Evolutionary conservation across 805 yeast species (phyloP).

Genomic region (Wickerhamiella slavikovae): DNA sequence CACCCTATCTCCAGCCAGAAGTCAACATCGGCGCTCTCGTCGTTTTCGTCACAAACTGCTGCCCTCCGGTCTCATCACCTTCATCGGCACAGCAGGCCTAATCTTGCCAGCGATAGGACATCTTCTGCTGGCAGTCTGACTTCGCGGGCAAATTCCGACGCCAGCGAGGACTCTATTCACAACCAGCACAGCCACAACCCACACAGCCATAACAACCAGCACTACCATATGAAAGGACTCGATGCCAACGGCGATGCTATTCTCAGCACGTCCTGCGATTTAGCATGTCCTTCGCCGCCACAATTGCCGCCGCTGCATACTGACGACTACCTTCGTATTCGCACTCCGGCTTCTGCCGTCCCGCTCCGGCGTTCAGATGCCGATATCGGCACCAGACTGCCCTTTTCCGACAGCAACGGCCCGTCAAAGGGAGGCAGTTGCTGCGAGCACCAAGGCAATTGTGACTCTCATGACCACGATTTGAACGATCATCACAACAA

Average conservation of each 20-base stretch:
- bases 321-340: constrained; percentile 16
- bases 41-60: constrained; percentile 5
- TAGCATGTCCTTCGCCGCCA: constrained; percentile 11
- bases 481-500: background rate
- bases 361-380: constrained; percentile 10
- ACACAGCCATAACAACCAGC: background rate
- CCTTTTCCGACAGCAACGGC: constrained; percentile 7
- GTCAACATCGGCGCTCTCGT: constrained; percentile 2
- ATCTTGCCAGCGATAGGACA: constrained; percentile 1
- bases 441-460: no score
- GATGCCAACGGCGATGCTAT: constrained; percentile 3
- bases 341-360: constrained; percentile 17
- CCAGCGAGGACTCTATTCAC: background rate
- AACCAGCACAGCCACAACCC: constrained; percentile 1
- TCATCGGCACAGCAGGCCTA: constrained; percentile 3
- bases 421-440: no score
- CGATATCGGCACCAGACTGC: constrained; percentile 16
- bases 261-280: constrained; percentile 12
- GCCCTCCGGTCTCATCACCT: constrained; percentile 3
- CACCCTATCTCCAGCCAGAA: constrained; percentile 1
- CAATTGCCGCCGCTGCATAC: constrained; percentile 9
- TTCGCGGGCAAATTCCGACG: background rate
- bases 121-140: constrained; percentile 4
- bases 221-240: background rate
- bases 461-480: no score